Evolutionary conservation across 768 basidiomycete genomes (phyloP), one percentile per base, ranked within the genome.

Genomic region (Chalciporus sphaerocephalus): DNA sequence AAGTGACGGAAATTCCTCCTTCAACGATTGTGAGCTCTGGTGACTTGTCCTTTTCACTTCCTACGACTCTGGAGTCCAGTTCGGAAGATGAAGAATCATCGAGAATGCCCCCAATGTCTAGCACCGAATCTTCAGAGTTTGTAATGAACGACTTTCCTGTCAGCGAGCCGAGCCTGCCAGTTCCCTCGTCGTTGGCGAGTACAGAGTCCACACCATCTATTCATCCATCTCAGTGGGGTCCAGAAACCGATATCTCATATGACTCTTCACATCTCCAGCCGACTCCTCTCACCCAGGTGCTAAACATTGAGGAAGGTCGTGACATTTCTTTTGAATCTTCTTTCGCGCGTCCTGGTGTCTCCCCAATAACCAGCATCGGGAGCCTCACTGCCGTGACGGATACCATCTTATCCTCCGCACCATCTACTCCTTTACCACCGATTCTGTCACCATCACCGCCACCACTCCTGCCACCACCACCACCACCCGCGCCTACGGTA

Each of bases 281-380:
- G 1, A 88, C 89, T 2, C 85, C 84, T 15, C 83, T 84, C 17
- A 69, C 78, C 4, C 73, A 67, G 37, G 72, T 73, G 5, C 51
- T 67, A 5, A 67, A 69, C 0, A 60, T 88, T 35, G 79, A 75
- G 1, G 87, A 91, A 35, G 76, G 73, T 4, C 60, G 55, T 8
- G 88, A 90, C 51, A 67, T 57, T 0, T 88, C 86, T 0, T 83
- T 81, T 46, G 88, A 90, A 46, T 87, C 87, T 0, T 88, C 87
- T 0, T 73, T 85, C 60, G 68, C 89, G 57, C 70, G 83, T 22
- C 85, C 87, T 0, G 85, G 76, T 48, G 76, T 61, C 32, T 61
- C 70, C 2, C 63, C 69, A 2, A 46, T 64, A 4, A 63, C 56
- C 4, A 67, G 63, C n/a, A 41, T 64, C 0, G 58, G 58, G 30